Percentiles rank a stretch among this genome's conserved stretches.
These are phyloP conservation scores for Ulvella scutata DNA, from an alignment of 139 green algal species.

Conservation along the genomic window DNA sequence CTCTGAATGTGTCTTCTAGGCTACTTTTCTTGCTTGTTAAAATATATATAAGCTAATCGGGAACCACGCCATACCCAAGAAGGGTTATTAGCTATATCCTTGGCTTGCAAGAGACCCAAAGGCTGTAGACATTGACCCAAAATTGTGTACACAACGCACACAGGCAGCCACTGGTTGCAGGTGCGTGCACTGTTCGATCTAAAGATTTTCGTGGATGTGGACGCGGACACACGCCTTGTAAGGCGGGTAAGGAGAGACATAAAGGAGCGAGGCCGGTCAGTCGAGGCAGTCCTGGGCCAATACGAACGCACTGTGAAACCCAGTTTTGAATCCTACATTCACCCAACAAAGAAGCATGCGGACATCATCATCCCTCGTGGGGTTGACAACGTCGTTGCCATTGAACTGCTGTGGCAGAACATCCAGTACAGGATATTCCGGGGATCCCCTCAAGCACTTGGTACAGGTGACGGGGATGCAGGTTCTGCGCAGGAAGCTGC, in stretches of 20 bases:
- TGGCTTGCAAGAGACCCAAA: no score
- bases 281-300: slow-evolving; percentile 27
- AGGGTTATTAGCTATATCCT: no score
- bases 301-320: slow-evolving; percentile 38
- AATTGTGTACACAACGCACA: no score
- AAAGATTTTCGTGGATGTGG: slow-evolving; percentile 36
- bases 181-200: slow-evolving; percentile 22
- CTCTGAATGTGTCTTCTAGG: no score
- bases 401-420: slow-evolving; percentile 32
- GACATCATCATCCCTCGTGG: slow-evolving; percentile 36
- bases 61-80: no score
- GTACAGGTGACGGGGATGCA: no score
- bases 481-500: no score
- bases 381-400: slow-evolving; percentile 26
- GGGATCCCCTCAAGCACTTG: no score
- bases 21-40: no score
- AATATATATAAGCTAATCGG: no score
- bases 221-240: slow-evolving; percentile 29
- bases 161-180: no score
- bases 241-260: slow-evolving; percentile 25
- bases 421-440: slow-evolving; percentile 8
- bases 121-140: no score
- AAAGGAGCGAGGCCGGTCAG: slow-evolving; percentile 16
- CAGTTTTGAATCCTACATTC: slow-evolving; percentile 29
- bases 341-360: slow-evolving; percentile 27